phyloP scores from a whole-genome alignment of 805 yeast species.

The Cyberlindnera maclurae region DNA sequence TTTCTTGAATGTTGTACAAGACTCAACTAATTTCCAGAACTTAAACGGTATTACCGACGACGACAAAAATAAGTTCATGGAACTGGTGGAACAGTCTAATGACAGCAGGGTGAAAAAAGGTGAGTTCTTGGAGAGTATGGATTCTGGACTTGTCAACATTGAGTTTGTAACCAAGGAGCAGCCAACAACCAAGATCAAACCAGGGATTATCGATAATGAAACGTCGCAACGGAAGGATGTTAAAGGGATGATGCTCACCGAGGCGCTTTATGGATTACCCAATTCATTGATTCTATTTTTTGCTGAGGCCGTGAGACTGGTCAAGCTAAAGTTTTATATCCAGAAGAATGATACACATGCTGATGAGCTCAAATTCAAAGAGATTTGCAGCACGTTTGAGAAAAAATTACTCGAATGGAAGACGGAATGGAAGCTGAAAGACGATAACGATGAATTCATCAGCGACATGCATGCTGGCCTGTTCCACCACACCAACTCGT shows the following conservation, averaged over 20 bases:
- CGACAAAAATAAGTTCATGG: slow-evolving; percentile 10
- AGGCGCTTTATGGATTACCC: slow-evolving; percentile 79
- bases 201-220: slow-evolving; percentile 33
- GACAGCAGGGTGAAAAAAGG: slow-evolving; percentile 16
- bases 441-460: slow-evolving; percentile 24
- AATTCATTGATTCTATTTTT: slow-evolving; percentile 69
- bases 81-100: slow-evolving; percentile 8
- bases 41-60: slow-evolving; percentile 12
- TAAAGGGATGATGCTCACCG: slow-evolving; percentile 57
- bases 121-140: slow-evolving; percentile 35
- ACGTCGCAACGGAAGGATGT: slow-evolving; percentile 28
- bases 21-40: slow-evolving; percentile 37
- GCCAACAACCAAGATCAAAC: slow-evolving; percentile 19
- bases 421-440: slow-evolving; percentile 61
- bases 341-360: slow-evolving; percentile 1
- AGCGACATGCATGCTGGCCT: slow-evolving; percentile 53
- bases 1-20: slow-evolving; percentile 68
- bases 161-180: slow-evolving; percentile 22
- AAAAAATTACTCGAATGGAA: slow-evolving; percentile 56
- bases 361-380: slow-evolving; percentile 15
- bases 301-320: slow-evolving; percentile 61
- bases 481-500: slow-evolving; percentile 74
- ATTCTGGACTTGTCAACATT: slow-evolving; percentile 40
- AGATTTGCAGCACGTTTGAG: slow-evolving; percentile 32
- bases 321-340: slow-evolving; percentile 53